Base-by-base conservation (phyloP, 208 protist genomes). In the Trypanosoma rangeli region DNA sequence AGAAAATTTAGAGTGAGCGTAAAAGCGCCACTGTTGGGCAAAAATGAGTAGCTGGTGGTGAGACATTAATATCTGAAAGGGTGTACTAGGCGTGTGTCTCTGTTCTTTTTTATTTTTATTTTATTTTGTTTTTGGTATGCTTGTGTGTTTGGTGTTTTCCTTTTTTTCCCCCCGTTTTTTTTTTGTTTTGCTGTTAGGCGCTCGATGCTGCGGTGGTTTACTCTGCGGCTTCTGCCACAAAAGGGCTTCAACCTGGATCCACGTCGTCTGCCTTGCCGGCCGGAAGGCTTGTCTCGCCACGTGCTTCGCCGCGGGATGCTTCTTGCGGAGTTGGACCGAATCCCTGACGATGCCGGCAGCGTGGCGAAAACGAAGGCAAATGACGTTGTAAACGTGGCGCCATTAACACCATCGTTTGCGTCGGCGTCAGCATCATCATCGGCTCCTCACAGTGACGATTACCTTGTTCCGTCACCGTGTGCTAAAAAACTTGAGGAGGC, bases 401-500 rank as follows among this genome's bases (percentile, higher is more conserved):
- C 26, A 24, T 3, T 13, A 4, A 20, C 48, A 18, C 2, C 16
- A 16, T 57, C 29, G n/a, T 3, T 4, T 54, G 61, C 13, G 48
- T 26, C 48, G 48, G 1, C 48, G 48, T 52, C 48, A 8, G 13
- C 44, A 26, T 13, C 52, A 20, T 35, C 33, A 26, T 22, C 39
- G 50, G 4, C 9, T 4, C 28, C 18, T 42, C 46, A 52, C 20
- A 44, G 26, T 48, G 24, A 73, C 13, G 35, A 13, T 18, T 78
- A 73, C 26, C n/a, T 82, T 35, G 39, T 67, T 58, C 76, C 76
- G 28, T 77, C 76, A 8, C 72, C 64, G 49, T 74, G 72, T 49
- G 62, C 68, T 15, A 46, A 53, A 16, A 73, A 52, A 54, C 53
- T 78, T 5, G n/a, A 58, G 42, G 53, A 33, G 33, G 50, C 31